Evolutionary conservation across 257 asterid species (phyloP).

Genomic region (Coffea canephora): DNA sequence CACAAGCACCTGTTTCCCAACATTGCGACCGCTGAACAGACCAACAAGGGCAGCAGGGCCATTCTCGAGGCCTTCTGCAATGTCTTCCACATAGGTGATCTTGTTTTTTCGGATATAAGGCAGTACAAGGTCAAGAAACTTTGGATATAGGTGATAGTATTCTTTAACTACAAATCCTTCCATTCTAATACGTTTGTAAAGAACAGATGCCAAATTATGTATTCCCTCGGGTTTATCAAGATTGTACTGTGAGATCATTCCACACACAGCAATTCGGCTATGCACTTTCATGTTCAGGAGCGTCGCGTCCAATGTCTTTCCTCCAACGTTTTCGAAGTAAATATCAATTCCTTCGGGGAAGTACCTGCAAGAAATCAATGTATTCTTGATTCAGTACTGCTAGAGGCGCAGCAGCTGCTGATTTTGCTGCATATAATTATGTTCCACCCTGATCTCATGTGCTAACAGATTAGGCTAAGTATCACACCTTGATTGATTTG

Average conservation of each 20-base stretch:
- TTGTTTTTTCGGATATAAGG: conserved; percentile 35
- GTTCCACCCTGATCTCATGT: too few relatives aligned
- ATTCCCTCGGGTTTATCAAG: conserved; percentile 36
- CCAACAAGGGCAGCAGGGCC: conserved; percentile 43
- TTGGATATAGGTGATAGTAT: conserved; percentile 34
- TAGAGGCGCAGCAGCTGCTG: too few relatives aligned
- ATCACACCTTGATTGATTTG: too few relatives aligned
- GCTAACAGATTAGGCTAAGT: too few relatives aligned
- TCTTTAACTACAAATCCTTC: conserved; percentile 32
- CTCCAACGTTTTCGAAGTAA: conserved; percentile 36
- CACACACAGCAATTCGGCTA: conserved; percentile 28
- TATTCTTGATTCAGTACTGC: too few relatives aligned
- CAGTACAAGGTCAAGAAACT: conserved; percentile 30
- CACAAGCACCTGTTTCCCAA: conserved; percentile 44
- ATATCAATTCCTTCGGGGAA: conserved; percentile 36
- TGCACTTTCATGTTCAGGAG: conserved; percentile 23
- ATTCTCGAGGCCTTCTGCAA: conserved; percentile 43
- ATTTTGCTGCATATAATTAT: too few relatives aligned
- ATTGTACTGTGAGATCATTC: conserved; percentile 49
- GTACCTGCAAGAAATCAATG: conserved; percentile 5
- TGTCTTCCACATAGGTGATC: conserved; percentile 43
- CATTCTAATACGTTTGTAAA: conserved; percentile 31
- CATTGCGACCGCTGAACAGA: conserved; percentile 44
- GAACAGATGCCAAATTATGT: conserved; percentile 26
- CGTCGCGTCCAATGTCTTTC: conserved; percentile 28